Conservation (phyloP, 768 basidiomycete genomes). For the Mycena vitilis region DNA sequence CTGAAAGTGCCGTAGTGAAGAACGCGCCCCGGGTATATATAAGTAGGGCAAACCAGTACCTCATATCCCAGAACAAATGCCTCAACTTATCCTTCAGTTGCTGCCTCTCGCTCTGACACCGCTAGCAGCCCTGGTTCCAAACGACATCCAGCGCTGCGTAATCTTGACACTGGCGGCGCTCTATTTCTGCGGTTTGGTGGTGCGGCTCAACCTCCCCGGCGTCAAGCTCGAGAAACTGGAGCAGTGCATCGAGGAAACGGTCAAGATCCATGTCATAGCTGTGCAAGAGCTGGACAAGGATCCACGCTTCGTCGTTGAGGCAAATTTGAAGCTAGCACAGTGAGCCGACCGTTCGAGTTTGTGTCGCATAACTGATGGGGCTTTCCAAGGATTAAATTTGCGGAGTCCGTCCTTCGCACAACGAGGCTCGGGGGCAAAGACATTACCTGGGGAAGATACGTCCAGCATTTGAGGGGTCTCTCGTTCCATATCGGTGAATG, state of each 20-base stretch:
- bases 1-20: too few relatives aligned
- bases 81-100: constrained; percentile 16
- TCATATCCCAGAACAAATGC: constrained; percentile 2
- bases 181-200: constrained; percentile 10
- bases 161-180: neutral
- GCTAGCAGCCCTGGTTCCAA: constrained; percentile 19
- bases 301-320: constrained; percentile 19
- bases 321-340: constrained; percentile 15
- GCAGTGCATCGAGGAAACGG: constrained; percentile 13
- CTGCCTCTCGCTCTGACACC: constrained; percentile 24
- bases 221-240: constrained; percentile 18
- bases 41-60: too few relatives aligned
- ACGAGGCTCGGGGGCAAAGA: constrained; percentile 6
- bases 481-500: constrained; percentile 13
- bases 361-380: too few relatives aligned
- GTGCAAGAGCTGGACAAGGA: constrained; percentile 16
- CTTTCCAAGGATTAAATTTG: constrained; percentile 1
- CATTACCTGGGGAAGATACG: constrained; percentile 7
- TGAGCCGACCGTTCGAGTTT: neutral
- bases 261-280: constrained; percentile 7
- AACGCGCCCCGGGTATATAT: too few relatives aligned
- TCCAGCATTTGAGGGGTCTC: constrained; percentile 6
- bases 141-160: constrained; percentile 8
- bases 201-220: constrained; percentile 10
- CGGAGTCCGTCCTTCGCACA: constrained; percentile 20